Evolutionary conservation across 129 eudicot genomes (phyloP), one percentile per base, ranked within the genome.

Genomic region (Tanacetum coccineum): DNA sequence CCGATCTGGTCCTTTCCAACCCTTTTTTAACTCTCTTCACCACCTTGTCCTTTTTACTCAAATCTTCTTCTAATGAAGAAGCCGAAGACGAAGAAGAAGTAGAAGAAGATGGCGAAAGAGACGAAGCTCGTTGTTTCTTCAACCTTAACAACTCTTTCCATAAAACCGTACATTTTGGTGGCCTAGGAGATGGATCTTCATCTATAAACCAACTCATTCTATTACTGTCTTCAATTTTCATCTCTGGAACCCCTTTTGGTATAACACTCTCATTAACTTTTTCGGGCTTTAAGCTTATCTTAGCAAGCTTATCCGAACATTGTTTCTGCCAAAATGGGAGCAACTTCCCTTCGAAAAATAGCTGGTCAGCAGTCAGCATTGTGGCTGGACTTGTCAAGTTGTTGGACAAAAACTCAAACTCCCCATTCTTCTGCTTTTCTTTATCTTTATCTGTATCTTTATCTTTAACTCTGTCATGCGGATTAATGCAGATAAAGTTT

Each of bases 111-210:
- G 87, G 73, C 5, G 85, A 82, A 14, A 83, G 57, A 0, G 96
- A 72, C 20, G 95, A 78, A 0, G 84, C 75, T 1, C 88, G 62
- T 47, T 79, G 91, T 55, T 87, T 92, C 75, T 75, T 92, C 74
- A 92, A 72, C 70, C 94, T 67, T 6, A 88, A 36, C 52, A 92
- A 59, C 62, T 92, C 98, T 58, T 92, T 92, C 98, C 98, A 92
- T 64, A 92, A 70, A 68, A 92, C 98, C 14, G 95, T 88, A 73
- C 98, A 88, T 26, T 76, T 88, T 6, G 96, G 98, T 3, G 96
- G 98, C 68, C 98, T 78, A 3, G 98, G 98, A 4, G 98, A 92
- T 0, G 98, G 98, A 68, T 92, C 98, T 61, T 92, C 96, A 11
- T 92, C 98, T 20, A 92, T 78, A 72, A 86, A 88, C 95, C 91